Evolutionary conservation across 257 asterid species (phyloP).

Genomic region (Rhazya stricta): DNA sequence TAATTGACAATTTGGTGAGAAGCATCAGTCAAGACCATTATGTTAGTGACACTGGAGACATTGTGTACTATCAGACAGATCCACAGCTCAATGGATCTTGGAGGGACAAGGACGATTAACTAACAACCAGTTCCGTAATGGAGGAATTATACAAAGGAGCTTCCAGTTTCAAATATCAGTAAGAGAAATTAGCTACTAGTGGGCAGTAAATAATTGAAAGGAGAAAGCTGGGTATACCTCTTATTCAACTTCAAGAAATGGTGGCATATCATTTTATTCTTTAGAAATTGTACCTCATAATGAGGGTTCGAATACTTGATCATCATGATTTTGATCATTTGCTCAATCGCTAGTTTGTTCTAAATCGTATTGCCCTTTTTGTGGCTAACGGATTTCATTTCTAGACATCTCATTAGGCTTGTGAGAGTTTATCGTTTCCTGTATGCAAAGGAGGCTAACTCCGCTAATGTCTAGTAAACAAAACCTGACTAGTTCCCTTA

Average conservation of each 20-base stretch:
- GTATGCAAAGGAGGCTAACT: too few relatives aligned
- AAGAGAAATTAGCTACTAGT: too few relatives aligned
- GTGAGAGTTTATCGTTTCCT: too few relatives aligned
- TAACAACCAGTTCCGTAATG: not conserved
- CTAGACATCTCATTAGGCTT: too few relatives aligned
- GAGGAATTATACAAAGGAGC: not conserved
- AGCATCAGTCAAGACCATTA: constrained; percentile 63
- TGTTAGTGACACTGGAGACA: constrained; percentile 67
- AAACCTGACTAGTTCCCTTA: too few relatives aligned
- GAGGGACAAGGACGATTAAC: constrained; percentile 1
- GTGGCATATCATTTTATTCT: too few relatives aligned
- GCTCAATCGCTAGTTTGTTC: too few relatives aligned
- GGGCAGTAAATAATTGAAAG: not conserved
- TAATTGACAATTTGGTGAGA: constrained; percentile 40
- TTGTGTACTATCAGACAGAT: constrained; percentile 75
- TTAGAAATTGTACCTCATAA: too few relatives aligned
- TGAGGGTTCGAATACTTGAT: not conserved
- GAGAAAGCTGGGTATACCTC: too few relatives aligned
- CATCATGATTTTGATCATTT: not conserved
- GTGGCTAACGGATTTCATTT: not conserved
- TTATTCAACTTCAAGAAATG: too few relatives aligned
- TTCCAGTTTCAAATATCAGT: not conserved
- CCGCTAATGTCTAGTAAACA: too few relatives aligned
- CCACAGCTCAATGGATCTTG: constrained; percentile 10
- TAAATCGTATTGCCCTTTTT: too few relatives aligned